Base-by-base conservation (phyloP, 768 basidiomycete genomes). In the Tylopilus sp. region DNA sequence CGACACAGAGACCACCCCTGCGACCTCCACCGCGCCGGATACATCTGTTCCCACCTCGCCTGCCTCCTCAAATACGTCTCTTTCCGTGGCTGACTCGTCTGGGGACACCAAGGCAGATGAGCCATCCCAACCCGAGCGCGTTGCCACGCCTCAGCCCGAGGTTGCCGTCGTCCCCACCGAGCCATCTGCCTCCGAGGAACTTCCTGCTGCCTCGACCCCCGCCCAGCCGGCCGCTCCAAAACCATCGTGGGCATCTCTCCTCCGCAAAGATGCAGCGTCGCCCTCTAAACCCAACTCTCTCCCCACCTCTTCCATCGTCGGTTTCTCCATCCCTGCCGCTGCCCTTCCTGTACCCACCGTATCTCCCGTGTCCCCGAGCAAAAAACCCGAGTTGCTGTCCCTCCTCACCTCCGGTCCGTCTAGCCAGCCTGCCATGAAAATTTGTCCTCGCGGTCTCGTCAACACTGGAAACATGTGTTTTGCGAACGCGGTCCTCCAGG, bases 401-500 rank as follows among this genome's bases (percentile, higher is more conserved):
- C 76, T 88, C n/a, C 73, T 89, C 1, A 80, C 71, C 10, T 69
- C 71, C 1, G 74, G 72, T 0, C 65, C 76, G 6, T 54, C 67
- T 6, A 56, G 57, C 4, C 62, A 58, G 1, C 49, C 59, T 11
- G 8, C 24, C 33, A 52, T 66, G 31, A 70, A 68, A 44, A 80
- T 90, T 30, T 74, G 77, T 8, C 83, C 91, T 1, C 78, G 95
- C 14, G 96, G 96, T 6, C 73, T 99, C 45, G 78, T 98, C 60
- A 99, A 99, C 70, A 87, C 83, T 3, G 95, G 96, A 1, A 99
- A 99, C 71, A 86, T 98, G 85, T 99, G 96, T 68, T 99, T 98
- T 65, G 94, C 94, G 26, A 99, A 98, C 63, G 85, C 93, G 0
- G 89, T 98, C 22, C 74, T 99, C 26, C 96, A 98, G 73, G 83